These are phyloP conservation scores for Flaveria robusta DNA, from an alignment of 129 eudicot genomes.

Conservation along the genomic window DNA sequence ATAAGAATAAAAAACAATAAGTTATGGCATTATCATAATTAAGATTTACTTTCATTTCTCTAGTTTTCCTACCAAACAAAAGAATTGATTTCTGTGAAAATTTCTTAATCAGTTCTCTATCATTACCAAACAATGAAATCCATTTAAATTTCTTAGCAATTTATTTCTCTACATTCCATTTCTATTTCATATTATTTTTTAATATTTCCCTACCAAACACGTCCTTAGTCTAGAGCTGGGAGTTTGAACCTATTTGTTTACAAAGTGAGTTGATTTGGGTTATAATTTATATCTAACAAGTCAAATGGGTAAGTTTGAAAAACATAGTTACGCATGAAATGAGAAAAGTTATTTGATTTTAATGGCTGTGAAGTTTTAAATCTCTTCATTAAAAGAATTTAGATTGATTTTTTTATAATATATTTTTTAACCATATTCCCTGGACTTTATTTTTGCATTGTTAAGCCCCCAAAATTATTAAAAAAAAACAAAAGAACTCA, in stretches of 20 bases:
- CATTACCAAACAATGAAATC: background rate
- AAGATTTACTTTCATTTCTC: background rate
- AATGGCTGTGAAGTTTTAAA: background rate
- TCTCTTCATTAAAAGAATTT: background rate
- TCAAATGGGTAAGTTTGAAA: background rate
- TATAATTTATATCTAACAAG: background rate
- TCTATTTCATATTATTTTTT: background rate
- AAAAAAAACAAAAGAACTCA: background rate
- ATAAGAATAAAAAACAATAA: background rate
- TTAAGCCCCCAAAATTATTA: background rate
- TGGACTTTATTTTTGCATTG: background rate
- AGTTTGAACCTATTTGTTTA: background rate
- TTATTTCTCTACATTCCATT: background rate
- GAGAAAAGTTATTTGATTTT: background rate
- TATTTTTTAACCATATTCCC: background rate
- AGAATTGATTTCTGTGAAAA: background rate
- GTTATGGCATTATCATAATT: background rate
- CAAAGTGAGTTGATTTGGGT: background rate
- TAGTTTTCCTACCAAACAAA: background rate
- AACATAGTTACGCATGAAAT: background rate
- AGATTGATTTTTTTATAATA: background rate
- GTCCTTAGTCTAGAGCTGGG: background rate
- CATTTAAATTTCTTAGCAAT: background rate
- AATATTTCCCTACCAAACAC: background rate
- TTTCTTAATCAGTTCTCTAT: background rate